These are phyloP conservation scores for Thielaviopsis musarum DNA, from an alignment of 2,329 filamentous ascomycete genomes.

Conservation along the genomic window DNA sequence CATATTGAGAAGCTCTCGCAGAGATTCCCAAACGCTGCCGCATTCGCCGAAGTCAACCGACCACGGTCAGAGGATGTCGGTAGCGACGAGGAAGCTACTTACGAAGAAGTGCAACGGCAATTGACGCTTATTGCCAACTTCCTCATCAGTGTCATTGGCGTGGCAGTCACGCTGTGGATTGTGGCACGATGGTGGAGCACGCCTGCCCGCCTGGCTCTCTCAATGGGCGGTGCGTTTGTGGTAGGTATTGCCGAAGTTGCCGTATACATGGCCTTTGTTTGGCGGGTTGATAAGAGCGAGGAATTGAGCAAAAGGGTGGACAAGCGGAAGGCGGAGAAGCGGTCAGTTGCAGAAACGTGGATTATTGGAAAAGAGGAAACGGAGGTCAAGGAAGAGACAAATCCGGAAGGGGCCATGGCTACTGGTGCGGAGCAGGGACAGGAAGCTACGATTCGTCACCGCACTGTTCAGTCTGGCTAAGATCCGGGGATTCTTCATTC, in stretches of 20 bases:
- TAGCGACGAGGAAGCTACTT: conserved; percentile 40
- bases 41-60: conserved; percentile 37
- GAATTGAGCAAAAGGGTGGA: conserved; percentile 35
- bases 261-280: conserved; percentile 60
- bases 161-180: conserved; percentile 64
- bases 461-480: not conserved
- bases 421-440: not conserved
- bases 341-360: conserved; percentile 58
- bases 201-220: conserved; percentile 51
- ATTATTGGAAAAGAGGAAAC: conserved; percentile 31
- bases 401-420: not conserved
- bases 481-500: not conserved
- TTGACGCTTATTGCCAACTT: conserved; percentile 80
- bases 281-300: conserved; percentile 53
- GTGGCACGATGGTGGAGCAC: conserved; percentile 59
- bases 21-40: conserved; percentile 38
- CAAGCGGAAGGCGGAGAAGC: conserved; percentile 37
- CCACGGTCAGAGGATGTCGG: conserved; percentile 27
- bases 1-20: conserved; percentile 41
- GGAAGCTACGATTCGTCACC: not conserved
- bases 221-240: conserved; percentile 50
- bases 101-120: conserved; percentile 66
- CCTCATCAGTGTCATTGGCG: conserved; percentile 67
- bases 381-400: conserved; percentile 15
- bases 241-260: conserved; percentile 63